A percentile compares a stretch with the other conserved stretches of the same genome.
Evolutionary conservation across 305 asterid genomes (phyloP).

Genomic region (Stenogyne calaminthoides): DNA sequence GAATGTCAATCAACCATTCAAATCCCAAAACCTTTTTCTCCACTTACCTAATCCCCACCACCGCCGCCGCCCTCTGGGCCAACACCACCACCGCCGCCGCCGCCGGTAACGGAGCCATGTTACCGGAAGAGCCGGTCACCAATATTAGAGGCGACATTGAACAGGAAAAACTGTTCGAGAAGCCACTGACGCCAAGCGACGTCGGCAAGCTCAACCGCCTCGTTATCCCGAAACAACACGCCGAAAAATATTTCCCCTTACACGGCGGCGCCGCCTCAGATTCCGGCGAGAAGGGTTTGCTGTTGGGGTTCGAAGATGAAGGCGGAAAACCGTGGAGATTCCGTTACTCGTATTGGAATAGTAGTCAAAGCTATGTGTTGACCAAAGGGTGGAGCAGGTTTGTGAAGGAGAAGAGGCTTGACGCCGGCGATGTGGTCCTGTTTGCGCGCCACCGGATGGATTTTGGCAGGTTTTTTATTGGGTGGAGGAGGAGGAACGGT

Average conservation of each 20-base stretch:
- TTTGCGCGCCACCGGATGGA: conserved; percentile 46
- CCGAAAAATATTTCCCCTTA: conserved; percentile 53
- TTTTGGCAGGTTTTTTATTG: conserved; percentile 41
- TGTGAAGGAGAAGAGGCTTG: conserved; percentile 50
- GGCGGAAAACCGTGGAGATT: conserved; percentile 56
- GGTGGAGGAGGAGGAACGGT: conserved; percentile 44
- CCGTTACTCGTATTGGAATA: conserved; percentile 63
- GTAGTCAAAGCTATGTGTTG: conserved; percentile 59
- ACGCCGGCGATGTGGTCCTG: conserved; percentile 51
- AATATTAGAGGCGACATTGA: background rate
- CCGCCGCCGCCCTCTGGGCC: conserved; percentile 7
- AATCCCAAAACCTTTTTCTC: conserved; percentile 7
- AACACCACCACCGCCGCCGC: background rate
- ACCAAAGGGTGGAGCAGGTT: conserved; percentile 60
- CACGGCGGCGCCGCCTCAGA: conserved; percentile 27
- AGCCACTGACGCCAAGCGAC: conserved; percentile 64
- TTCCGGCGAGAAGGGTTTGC: conserved; percentile 44
- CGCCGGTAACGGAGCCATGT: background rate
- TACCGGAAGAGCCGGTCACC: background rate
- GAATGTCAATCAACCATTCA: conserved; percentile 42
- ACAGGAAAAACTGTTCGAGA: conserved; percentile 44
- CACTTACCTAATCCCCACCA: background rate
- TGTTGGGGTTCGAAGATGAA: conserved; percentile 55
- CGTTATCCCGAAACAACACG: conserved; percentile 64
- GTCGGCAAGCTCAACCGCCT: conserved; percentile 69